A percentile compares a stretch with the other conserved stretches of the same genome.
Conservation (phyloP, 352 stramenopile genomes). For the Thalassiosira oceanica region DNA sequence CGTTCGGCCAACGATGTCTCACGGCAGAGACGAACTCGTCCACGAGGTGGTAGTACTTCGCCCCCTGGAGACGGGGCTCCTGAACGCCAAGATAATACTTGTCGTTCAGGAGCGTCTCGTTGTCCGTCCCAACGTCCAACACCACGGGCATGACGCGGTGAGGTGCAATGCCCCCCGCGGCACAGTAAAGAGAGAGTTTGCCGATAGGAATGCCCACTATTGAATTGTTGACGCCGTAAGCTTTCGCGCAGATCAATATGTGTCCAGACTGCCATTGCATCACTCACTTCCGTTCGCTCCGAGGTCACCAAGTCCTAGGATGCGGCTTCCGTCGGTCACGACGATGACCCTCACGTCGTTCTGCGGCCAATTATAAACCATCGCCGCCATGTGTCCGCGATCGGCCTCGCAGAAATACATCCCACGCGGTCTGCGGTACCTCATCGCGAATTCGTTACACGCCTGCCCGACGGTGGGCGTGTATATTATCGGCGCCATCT, state of each 20-base stretch:
- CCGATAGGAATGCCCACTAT: conserved; percentile 93
- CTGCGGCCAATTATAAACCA: conserved; percentile 94
- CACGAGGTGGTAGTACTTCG: conserved; percentile 91
- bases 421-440: conserved; percentile 87
- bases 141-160: conserved; percentile 91
- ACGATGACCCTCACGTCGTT: conserved; percentile 95
- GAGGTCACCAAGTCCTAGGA: conserved; percentile 94
- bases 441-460: conserved; percentile 86
- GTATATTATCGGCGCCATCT: conserved; percentile 95
- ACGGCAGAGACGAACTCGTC: conserved; percentile 95
- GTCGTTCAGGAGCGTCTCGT: conserved; percentile 85
- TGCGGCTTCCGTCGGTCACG: conserved; percentile 94
- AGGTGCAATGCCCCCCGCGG: conserved; percentile 89
- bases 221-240: too few relatives aligned
- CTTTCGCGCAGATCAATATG: too few relatives aligned
- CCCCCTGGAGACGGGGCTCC: conserved; percentile 86
- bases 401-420: conserved; percentile 95
- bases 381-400: conserved; percentile 84
- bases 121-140: conserved; percentile 95
- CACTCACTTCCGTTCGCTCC: conserved; percentile 95
- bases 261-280: too few relatives aligned
- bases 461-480: conserved; percentile 94
- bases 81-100: conserved; percentile 93
- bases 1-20: conserved; percentile 90
- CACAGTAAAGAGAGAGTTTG: conserved; percentile 88